phyloP scores from a whole-genome alignment of 2,329 filamentous ascomycete species.

The Chaetomiaceae sp. region DNA sequence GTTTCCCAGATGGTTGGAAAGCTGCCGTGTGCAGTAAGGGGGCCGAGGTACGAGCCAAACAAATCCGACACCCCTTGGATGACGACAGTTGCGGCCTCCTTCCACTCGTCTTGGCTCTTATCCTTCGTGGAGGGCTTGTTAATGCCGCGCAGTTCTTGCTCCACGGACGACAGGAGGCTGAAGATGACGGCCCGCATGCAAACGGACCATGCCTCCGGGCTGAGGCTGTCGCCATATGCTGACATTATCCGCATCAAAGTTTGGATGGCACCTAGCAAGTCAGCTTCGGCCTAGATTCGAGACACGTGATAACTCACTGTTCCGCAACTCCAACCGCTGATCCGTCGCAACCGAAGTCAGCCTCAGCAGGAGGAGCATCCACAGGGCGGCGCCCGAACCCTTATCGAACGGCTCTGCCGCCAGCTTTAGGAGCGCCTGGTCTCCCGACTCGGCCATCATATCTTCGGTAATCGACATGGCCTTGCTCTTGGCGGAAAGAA shows the following conservation, averaged over 20 bases:
- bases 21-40: slow-evolving; percentile 59
- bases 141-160: slow-evolving; percentile 46
- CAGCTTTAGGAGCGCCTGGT: slow-evolving; percentile 52
- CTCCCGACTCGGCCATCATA: slow-evolving; percentile 51
- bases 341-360: slow-evolving; percentile 69
- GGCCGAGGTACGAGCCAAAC: slow-evolving; percentile 70
- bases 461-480: slow-evolving; percentile 55
- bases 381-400: slow-evolving; percentile 66
- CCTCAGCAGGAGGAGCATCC: slow-evolving; percentile 71
- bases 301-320: slow-evolving; percentile 49
- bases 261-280: slow-evolving; percentile 66
- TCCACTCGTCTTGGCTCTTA: slow-evolving; percentile 55
- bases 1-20: slow-evolving; percentile 74
- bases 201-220: slow-evolving; percentile 73
- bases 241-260: slow-evolving; percentile 89
- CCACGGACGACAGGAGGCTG: slow-evolving; percentile 68
- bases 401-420: slow-evolving; percentile 56
- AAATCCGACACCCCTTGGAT: slow-evolving; percentile 69
- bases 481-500: slow-evolving; percentile 60
- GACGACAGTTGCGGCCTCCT: slow-evolving; percentile 70
- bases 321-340: slow-evolving; percentile 69
- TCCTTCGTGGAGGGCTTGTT: slow-evolving; percentile 37
- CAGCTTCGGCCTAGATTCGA: slow-evolving; percentile 25
- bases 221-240: slow-evolving; percentile 78
- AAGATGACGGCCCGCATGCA: slow-evolving; percentile 80